Evolutionary conservation across 441 rosid genomes (phyloP).

Genomic region (Gossypium aridum): DNA sequence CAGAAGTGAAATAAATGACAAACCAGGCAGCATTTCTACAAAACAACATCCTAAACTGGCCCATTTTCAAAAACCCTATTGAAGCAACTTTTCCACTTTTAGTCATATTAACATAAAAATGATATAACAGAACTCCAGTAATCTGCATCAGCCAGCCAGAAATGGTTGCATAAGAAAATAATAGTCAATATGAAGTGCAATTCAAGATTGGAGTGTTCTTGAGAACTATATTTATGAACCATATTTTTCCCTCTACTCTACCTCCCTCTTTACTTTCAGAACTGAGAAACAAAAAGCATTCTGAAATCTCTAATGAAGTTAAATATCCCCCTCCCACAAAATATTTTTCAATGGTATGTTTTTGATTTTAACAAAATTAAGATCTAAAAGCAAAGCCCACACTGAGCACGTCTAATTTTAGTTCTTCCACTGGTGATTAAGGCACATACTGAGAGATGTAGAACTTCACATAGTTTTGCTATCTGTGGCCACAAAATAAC

Average conservation of each 20-base stretch:
- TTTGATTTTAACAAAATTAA: background rate
- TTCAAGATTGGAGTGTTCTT: background rate
- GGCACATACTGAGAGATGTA: conserved; percentile 58
- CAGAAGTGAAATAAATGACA: background rate
- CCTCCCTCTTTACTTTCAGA: background rate
- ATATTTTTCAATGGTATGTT: background rate
- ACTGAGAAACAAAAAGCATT: background rate
- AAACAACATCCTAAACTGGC: background rate
- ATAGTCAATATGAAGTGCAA: background rate
- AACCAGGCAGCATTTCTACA: background rate
- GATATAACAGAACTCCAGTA: background rate
- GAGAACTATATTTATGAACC: background rate
- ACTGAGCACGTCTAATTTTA: conserved; percentile 5
- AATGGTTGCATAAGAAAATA: background rate
- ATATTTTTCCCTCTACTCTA: background rate
- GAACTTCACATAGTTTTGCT: conserved; percentile 56
- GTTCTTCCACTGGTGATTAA: conserved; percentile 17
- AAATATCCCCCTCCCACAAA: background rate
- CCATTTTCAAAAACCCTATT: background rate
- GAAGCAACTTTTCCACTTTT: background rate
- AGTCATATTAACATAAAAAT: background rate
- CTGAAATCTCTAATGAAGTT: background rate
- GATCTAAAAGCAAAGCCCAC: background rate
- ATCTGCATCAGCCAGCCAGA: background rate
- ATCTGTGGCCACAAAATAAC: conserved; percentile 52